Base-by-base conservation (phyloP, 2,329 filamentous ascomycete species). In the Fusarium nygamai region DNA sequence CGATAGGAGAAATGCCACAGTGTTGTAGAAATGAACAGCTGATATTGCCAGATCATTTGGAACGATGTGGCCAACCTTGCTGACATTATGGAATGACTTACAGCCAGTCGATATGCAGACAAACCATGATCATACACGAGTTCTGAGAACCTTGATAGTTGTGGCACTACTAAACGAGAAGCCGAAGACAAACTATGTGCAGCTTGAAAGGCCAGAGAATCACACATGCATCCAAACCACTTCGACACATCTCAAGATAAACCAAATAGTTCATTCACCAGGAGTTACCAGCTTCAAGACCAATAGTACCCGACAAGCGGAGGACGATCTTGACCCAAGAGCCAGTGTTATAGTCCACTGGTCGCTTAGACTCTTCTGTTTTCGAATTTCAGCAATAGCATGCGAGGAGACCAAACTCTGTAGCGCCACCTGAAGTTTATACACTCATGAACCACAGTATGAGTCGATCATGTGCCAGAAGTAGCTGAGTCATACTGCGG, bases 271-370 rank as follows among this genome's bases (percentile, higher is more conserved):
- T 43, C n/a, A 43, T 24, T n/a, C 6, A 24, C 14, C n/a, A 17
- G 10, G n/a, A 43, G 41, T 17, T 7, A 11, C 41, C n/a, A 43
- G 4, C 16, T 24, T 8, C 10, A 43, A 24, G n/a, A 17, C n/a
- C 14, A 24, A 11, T 17, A 6, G 10, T 3, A 11, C 16, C n/a
- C 5, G 16, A 12, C 2, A 13, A 13, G 6, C 3, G 5, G 16
- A 44, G 43, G 10, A 24, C 0, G 10, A 44, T 24, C 16, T 13
- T 12, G 43, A 22, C n/a, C 5, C n/a, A 24, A 44, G 16, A 17
- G 6, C 43, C 43, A 24, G 13, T 44, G 16, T 5, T 11, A 43
- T 7, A 43, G 22, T 24, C 16, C n/a, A 44, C n/a, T 24, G n/a
- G 43, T 19, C 16, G 10, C 8, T 24, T 24, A 24, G 10, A 12